Evolutionary conservation across 164 flowering plant genomes (phyloP).

Genomic region (Buxus sempervirens): DNA sequence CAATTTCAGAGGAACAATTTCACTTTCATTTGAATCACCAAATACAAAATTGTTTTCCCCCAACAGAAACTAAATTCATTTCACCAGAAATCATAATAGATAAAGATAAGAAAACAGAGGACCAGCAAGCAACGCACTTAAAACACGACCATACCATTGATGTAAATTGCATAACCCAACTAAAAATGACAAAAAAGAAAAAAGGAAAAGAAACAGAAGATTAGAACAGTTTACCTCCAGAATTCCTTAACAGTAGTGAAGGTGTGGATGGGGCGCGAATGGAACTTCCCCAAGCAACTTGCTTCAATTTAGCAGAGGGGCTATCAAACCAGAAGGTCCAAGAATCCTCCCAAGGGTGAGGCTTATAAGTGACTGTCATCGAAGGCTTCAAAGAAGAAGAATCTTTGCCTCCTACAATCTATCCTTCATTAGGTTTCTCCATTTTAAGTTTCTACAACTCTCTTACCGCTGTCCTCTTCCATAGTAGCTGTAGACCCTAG

Average conservation of each 20-base stretch:
- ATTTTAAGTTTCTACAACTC: background rate
- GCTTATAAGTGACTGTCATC: constrained; percentile 14
- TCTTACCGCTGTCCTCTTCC: background rate
- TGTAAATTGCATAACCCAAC: too few relatives aligned
- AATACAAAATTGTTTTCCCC: too few relatives aligned
- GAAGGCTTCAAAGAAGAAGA: too few relatives aligned
- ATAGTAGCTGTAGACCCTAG: background rate
- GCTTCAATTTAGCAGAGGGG: constrained; percentile 56
- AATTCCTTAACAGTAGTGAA: constrained; percentile 31
- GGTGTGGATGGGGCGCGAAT: constrained; percentile 71
- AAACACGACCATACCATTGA: too few relatives aligned
- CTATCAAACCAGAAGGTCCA: constrained; percentile 99
- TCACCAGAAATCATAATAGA: too few relatives aligned
- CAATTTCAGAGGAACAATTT: too few relatives aligned
- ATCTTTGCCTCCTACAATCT: constrained; percentile 46
- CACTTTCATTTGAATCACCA: too few relatives aligned
- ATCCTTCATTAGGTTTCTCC: constrained; percentile 59
- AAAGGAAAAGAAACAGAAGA: background rate
- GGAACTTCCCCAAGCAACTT: constrained; percentile 15
- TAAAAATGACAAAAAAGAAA: too few relatives aligned
- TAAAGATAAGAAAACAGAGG: too few relatives aligned
- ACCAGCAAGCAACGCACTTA: too few relatives aligned
- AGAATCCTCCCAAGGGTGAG: constrained; percentile 9
- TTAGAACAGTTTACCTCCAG: constrained; percentile 56
- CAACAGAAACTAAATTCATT: too few relatives aligned